Percentiles rank a stretch among this genome's conserved stretches.
These are phyloP conservation scores for Centrapalus pauciflorus DNA, from an alignment of 129 eudicot species.

Conservation along the genomic window DNA sequence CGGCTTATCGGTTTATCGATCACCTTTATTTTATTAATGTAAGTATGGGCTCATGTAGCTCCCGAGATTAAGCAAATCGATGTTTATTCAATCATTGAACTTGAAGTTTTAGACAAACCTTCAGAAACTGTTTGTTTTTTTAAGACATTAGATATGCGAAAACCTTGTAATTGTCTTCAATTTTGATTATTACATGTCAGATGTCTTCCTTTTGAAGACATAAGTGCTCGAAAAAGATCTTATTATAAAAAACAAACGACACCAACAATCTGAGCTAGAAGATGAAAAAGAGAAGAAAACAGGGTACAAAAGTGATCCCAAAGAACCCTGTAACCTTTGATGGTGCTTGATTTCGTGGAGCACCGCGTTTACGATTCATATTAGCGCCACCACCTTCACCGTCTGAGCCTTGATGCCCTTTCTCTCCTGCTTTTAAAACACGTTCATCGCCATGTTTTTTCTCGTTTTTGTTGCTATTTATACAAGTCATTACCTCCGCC, in stretches of 20 bases:
- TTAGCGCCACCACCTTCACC: constrained; percentile 57
- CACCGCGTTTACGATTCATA: constrained; percentile 21
- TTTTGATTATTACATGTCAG: too few species aligned
- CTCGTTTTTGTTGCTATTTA: background rate
- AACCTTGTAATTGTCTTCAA: too few species aligned
- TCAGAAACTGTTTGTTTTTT: too few species aligned
- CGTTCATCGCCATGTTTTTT: background rate
- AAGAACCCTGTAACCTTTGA: background rate
- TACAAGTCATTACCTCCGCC: background rate
- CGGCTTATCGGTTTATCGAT: constrained; percentile 25
- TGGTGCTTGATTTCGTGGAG: constrained; percentile 13
- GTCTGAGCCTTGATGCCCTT: constrained; percentile 20
- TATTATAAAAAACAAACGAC: too few species aligned
- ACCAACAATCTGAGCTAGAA: constrained; percentile 10
- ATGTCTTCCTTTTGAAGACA: too few species aligned
- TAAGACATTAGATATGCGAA: too few species aligned
- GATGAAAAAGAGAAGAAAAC: constrained; percentile 21
- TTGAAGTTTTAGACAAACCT: constrained; percentile 3
- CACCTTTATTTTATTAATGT: constrained; percentile 3
- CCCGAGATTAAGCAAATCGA: background rate
- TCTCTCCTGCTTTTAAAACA: background rate
- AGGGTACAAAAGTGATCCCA: constrained; percentile 6
- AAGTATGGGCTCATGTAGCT: background rate
- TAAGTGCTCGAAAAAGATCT: too few species aligned
- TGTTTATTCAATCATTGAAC: constrained; percentile 1